Evolutionary conservation across 1,284 basidiomycete genomes (phyloP).

Genomic region (Volvariella surrecta): DNA sequence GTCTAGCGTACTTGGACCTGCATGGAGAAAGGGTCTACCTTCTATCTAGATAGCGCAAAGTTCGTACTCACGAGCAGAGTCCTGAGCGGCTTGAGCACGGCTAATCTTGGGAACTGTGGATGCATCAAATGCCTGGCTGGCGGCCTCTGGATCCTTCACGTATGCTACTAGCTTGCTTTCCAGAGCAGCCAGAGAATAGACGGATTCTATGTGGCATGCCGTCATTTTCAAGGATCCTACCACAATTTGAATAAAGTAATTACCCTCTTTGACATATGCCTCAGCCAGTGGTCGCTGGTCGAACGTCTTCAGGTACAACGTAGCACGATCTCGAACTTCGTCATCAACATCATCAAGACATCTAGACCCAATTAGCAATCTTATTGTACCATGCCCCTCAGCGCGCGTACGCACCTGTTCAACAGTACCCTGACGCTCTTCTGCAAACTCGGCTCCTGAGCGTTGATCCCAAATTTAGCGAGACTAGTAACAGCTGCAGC

Average conservation of each 20-base stretch:
- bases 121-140: conserved; percentile 69
- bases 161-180: conserved; percentile 87
- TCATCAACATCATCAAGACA: conserved; percentile 99
- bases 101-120: conserved; percentile 86
- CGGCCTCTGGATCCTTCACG: conserved; percentile 71
- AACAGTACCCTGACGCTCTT: conserved; percentile 85
- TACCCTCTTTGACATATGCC: conserved; percentile 88
- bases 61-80: conserved; percentile 64
- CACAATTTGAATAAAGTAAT: conserved; percentile 12
- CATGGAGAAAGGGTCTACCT: conserved; percentile 8
- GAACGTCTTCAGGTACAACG: conserved; percentile 86
- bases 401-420: conserved; percentile 45
- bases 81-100: conserved; percentile 80
- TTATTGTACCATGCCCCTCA: conserved; percentile 3
- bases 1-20: conserved; percentile 79
- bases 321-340: conserved; percentile 96
- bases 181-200: conserved; percentile 81
- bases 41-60: conserved; percentile 5
- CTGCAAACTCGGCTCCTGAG: conserved; percentile 70
- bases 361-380: conserved; percentile 34
- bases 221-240: conserved; percentile 7
- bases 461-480: conserved; percentile 95
- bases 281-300: conserved; percentile 77
- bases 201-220: conserved; percentile 76
- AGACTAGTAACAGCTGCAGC: conserved; percentile 93